Percentiles rank a stretch among this genome's conserved stretches.
phyloP scores from a whole-genome alignment of 768 basidiomycete genomes.

The Sarcomyxa edulis region DNA sequence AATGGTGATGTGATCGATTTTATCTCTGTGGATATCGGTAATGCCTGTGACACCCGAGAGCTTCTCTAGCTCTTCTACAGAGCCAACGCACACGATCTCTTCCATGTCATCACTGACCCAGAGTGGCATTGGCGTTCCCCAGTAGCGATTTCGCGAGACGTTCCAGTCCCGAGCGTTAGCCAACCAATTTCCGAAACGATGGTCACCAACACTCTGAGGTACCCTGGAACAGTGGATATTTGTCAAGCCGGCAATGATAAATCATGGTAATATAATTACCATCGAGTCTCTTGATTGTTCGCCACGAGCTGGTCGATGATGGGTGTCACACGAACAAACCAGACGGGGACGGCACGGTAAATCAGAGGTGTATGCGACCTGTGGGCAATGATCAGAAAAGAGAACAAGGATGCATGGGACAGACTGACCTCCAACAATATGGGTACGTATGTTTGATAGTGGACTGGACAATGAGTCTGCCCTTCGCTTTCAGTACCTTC shows the following conservation, averaged over 20 bases:
- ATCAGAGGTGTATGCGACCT: conserved; percentile 95
- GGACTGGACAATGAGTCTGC: conserved; percentile 82
- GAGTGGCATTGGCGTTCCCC: conserved; percentile 96
- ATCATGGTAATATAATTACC: conserved; percentile 39
- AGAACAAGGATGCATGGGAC: too few relatives aligned
- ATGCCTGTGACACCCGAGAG: conserved; percentile 82
- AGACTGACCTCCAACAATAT: conserved; percentile 91
- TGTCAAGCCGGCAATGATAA: too few relatives aligned
- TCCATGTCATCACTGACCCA: conserved; percentile 93
- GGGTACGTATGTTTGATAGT: conserved; percentile 91
- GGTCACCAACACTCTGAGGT: conserved; percentile 84
- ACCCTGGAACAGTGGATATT: conserved; percentile 72
- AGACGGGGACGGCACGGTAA: conserved; percentile 92
- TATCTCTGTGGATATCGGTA: conserved; percentile 89
- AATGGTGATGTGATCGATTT: conserved; percentile 94
- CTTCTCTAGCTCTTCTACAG: conserved; percentile 81
- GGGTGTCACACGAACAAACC: conserved; percentile 90
- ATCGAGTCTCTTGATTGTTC: conserved; percentile 88
- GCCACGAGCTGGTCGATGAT: conserved; percentile 82
- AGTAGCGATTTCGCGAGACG: conserved; percentile 96
- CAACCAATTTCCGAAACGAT: conserved; percentile 95
- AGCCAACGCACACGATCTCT: conserved; percentile 82
- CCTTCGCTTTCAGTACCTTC: conserved; percentile 82
- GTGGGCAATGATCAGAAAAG: conserved; percentile 1
- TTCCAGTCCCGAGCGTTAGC: conserved; percentile 99